These are phyloP conservation scores for Sapria himalayana DNA, from an alignment of 345 rosid species.

Conservation along the genomic window DNA sequence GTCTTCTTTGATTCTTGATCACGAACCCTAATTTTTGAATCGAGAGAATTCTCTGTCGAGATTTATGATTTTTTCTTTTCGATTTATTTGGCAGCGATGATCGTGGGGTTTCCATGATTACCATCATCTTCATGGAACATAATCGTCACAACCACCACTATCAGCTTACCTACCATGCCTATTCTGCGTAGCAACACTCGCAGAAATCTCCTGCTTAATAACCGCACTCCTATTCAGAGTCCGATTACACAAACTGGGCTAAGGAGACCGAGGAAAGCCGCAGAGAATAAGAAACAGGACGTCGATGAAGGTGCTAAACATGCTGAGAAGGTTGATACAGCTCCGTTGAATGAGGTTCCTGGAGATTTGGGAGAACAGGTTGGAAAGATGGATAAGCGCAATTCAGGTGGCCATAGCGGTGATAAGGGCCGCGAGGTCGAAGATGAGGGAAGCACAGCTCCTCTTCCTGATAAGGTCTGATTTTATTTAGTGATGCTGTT, in stretches of 20 bases:
- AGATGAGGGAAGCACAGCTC: constrained; percentile 77
- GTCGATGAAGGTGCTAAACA: constrained; percentile 3
- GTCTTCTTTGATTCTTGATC: no score
- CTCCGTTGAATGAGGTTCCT: constrained; percentile 11
- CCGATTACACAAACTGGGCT: constrained; percentile 11
- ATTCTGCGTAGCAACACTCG: constrained; percentile 28
- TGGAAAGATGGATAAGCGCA: constrained; percentile 44
- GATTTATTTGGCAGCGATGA: no score
- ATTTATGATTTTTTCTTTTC: no score
- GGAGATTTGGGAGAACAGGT: constrained; percentile 15
- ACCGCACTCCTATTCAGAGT: constrained; percentile 12
- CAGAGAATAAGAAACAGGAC: constrained; percentile 4
- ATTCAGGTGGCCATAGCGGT: constrained; percentile 54
- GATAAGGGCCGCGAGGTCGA: constrained; percentile 40
- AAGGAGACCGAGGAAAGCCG: constrained; percentile 9
- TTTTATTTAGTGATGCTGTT: not conserved
- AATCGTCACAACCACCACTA: not conserved
- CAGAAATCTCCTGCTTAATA: constrained; percentile 15
- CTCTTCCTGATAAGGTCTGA: constrained; percentile 68
- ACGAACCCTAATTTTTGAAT: no score
- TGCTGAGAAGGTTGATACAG: constrained; percentile 1
- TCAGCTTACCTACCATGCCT: constrained; percentile 18
- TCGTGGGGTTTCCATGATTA: no score
- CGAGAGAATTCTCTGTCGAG: no score
- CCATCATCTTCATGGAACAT: constrained; percentile 16